These are phyloP conservation scores for Phytomonas sp. DNA, from an alignment of 208 protist genomes.

Conservation along the genomic window DNA sequence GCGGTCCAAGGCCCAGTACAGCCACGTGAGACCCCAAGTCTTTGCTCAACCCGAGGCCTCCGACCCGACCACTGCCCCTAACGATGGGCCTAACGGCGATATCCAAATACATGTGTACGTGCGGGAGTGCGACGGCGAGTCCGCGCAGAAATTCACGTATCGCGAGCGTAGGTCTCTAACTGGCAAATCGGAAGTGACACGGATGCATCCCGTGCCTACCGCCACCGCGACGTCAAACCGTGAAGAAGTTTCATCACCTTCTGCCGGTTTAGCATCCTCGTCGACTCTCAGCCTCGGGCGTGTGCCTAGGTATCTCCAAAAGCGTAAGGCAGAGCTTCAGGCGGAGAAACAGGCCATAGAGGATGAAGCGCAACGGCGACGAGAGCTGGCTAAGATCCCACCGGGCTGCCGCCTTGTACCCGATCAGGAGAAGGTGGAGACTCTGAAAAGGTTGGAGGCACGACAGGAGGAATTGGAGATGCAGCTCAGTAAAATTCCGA, in stretches of 20 bases:
- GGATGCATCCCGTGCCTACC: slow-evolving; percentile 1
- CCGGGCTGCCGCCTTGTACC: slow-evolving; percentile 72
- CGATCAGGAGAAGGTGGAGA: slow-evolving; percentile 67
- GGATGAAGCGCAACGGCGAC: slow-evolving; percentile 38
- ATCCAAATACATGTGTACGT: slow-evolving; percentile 78
- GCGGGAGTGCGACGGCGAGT: slow-evolving; percentile 67
- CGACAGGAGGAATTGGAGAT: slow-evolving; percentile 66
- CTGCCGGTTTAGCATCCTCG: not conserved
- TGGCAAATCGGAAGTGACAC: not conserved
- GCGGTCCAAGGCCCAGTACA: slow-evolving; percentile 50
- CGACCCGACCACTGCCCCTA: not conserved
- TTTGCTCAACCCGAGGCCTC: slow-evolving; percentile 23
- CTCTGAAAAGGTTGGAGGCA: slow-evolving; percentile 35
- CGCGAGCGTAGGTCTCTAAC: slow-evolving; percentile 25
- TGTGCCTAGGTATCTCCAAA: slow-evolving; percentile 67
- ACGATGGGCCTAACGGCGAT: slow-evolving; percentile 23
- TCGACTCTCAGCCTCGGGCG: slow-evolving; percentile 19
- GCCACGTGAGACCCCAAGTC: slow-evolving; percentile 48
- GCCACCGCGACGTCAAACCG: not conserved
- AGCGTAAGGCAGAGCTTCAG: slow-evolving; percentile 75
- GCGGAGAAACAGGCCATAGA: slow-evolving; percentile 57
- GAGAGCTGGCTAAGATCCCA: slow-evolving; percentile 62
- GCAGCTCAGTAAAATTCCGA: slow-evolving; percentile 70
- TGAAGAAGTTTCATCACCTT: not conserved
- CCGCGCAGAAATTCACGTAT: slow-evolving; percentile 39